Evolutionary conservation across 257 asterid genomes (phyloP).

Genomic region (Osmanthus fragrans): DNA sequence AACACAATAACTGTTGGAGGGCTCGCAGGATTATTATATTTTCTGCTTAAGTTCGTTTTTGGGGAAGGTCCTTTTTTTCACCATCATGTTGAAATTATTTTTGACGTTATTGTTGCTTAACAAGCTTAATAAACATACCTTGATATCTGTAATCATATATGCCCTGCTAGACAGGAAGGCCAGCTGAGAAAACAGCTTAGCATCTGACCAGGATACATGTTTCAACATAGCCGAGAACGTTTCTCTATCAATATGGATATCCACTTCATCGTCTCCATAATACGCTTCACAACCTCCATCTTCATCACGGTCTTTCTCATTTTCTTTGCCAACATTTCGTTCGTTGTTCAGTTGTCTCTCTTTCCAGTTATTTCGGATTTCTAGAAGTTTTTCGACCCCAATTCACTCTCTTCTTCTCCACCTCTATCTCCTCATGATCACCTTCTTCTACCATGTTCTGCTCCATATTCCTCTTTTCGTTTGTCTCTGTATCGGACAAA

Average conservation of each 20-base stretch:
- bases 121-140: constrained; percentile 44
- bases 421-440: constrained; percentile 19
- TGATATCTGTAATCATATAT: constrained; percentile 66
- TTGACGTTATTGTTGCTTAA: no score
- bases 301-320: constrained; percentile 31
- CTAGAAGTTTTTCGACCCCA: constrained; percentile 72
- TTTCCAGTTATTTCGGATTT: constrained; percentile 59
- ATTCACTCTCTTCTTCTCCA: constrained; percentile 41
- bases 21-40: no score
- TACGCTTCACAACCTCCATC: constrained; percentile 53
- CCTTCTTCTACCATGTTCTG: constrained; percentile 19
- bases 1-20: no score
- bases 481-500: constrained; percentile 40
- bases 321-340: constrained; percentile 18
- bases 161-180: constrained; percentile 91
- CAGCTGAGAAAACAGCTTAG: constrained; percentile 64
- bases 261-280: constrained; percentile 48
- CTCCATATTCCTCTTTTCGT: constrained; percentile 25
- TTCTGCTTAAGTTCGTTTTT: no score
- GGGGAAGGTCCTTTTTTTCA: no score
- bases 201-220: constrained; percentile 66
- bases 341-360: constrained; percentile 34
- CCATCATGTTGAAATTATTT: no score
- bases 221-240: constrained; percentile 50
- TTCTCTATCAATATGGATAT: constrained; percentile 38